Base-by-base conservation (phyloP, 306 rosid species). In the Malus orientalis region DNA sequence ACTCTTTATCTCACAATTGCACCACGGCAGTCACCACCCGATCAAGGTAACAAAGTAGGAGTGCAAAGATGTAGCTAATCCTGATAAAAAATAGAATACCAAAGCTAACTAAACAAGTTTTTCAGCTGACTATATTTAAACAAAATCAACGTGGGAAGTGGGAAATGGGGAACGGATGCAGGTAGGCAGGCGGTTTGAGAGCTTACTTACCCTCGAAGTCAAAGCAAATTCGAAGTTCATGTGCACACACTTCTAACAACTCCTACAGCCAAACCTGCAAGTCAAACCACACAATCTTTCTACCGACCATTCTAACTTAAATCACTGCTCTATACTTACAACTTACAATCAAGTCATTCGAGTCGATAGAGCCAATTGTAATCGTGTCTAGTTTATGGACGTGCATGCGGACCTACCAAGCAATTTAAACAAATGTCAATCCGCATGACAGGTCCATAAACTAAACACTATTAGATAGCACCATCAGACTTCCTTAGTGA, bases 221-320 rank as follows among this genome's bases (percentile, higher is more conserved):
- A 0, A 87, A 74, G 83, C 53, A 23, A 25, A 42, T 64, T 15
- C 42, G 44, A 33, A 25, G 19, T 23, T 23, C 15, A 27, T 30
- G 15, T 22, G 30, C 29, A 8, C 15, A 54, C 74, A 27, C 7
- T 49, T 23, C 74, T 58, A 78, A 32, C 74, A 53, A 74, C 80
- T 25, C 4, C 8, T 19, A 20, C 6, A 15, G 0, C 19, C 8
- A 40, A 70, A 81, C 67, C 93, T 59, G 14, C 0, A n/a, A 70
- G 89, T 87, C 93, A 85, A 81, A 73, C 54, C 74, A 58, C 25
- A 73, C 67, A 67, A 64, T 11, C 55, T 51, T 6, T 51, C 55
- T 51, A 51, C 20, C 20, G 2, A 51, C 20, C 19, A 15, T 51
- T 51, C 55, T 15, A 51, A 5, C 55, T 4, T 15, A 18, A 18